Conservation (phyloP, 2,329 filamentous ascomycete species). For the Thielaviopsis euricoi region DNA sequence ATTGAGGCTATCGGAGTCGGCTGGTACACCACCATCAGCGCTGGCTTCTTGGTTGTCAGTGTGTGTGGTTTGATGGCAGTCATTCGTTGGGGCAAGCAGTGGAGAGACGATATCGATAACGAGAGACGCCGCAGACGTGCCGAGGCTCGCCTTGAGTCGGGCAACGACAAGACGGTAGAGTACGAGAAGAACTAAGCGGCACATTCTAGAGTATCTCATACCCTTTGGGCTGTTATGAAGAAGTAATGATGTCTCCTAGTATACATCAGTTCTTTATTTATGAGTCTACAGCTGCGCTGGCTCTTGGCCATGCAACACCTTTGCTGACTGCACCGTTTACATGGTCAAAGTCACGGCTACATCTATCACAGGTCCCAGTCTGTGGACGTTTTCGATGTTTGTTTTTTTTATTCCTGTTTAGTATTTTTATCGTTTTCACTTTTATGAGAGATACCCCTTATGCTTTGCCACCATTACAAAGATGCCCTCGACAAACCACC, state of each 20-base stretch:
- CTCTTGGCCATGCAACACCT: neutral
- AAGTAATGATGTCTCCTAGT: neutral
- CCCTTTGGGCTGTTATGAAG: neutral
- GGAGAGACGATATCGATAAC: conserved; percentile 22
- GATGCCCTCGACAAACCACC: neutral
- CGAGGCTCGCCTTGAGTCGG: conserved; percentile 4
- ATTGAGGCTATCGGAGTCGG: conserved; percentile 62
- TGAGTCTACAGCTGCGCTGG: neutral
- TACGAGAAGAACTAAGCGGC: neutral
- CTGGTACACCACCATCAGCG: conserved; percentile 58
- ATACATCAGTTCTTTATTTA: neutral
- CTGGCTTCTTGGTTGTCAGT: conserved; percentile 20
- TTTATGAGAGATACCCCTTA: neutral
- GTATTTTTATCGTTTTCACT: neutral
- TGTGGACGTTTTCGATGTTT: neutral
- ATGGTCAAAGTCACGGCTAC: neutral
- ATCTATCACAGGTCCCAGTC: neutral
- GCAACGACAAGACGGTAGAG: neutral
- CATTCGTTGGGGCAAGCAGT: conserved; percentile 24
- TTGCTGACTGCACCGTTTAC: neutral
- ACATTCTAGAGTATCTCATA: neutral
- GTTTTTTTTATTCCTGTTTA: neutral
- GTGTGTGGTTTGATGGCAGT: conserved; percentile 15
- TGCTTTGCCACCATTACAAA: neutral
- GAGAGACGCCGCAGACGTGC: conserved; percentile 2